Base-by-base conservation (phyloP, 441 rosid genomes). In the Croton setiger region DNA sequence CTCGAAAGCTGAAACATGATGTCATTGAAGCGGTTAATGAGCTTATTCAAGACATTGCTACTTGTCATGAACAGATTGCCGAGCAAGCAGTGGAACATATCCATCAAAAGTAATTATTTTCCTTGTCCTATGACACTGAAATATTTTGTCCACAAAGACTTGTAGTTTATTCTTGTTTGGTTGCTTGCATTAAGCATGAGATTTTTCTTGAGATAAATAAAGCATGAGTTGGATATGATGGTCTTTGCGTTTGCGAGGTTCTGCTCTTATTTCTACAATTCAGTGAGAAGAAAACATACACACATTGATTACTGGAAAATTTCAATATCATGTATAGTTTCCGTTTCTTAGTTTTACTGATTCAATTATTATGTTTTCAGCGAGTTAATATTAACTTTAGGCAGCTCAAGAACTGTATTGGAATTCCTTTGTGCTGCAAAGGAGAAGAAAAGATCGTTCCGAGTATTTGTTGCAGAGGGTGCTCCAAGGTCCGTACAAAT, bases 31-130 rank as follows among this genome's bases (percentile, higher is more conserved):
- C 94, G n/a, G 91, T 93, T 69, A 93, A 96, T 75, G 98, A 96
- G 64, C 96, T 96, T 73, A 87, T 96, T 76, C 88, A 82, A 64
- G 99, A 93, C 68, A 88, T 93, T 75, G 70, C 76, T 72, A 87
- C 92, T 58, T 96, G 97, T 77, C 97, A 91, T 73, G 98, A 93
- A 74, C 97, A 86, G 87, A 96, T 96, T 47, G 96, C 97, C 57
- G 98, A 91, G 82, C 99, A 93, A 81, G 99, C 99, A n/a, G 83
- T 96, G 66, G 99, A 93, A 81, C 99, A 96, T 73, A 96, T 96
- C 75, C 99, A 96, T 84, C 99, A 96, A 55, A 93, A 96, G 99
- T 96, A 96, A 52, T n/a, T n/a, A 41, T 75, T 45, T 69, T 72
- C 48, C 18, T 47, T 67, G 66, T 44, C 47, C 62, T 66, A 60